Base-by-base conservation (phyloP, 2,329 filamentous ascomycete species). In the Fusarium piperis region DNA sequence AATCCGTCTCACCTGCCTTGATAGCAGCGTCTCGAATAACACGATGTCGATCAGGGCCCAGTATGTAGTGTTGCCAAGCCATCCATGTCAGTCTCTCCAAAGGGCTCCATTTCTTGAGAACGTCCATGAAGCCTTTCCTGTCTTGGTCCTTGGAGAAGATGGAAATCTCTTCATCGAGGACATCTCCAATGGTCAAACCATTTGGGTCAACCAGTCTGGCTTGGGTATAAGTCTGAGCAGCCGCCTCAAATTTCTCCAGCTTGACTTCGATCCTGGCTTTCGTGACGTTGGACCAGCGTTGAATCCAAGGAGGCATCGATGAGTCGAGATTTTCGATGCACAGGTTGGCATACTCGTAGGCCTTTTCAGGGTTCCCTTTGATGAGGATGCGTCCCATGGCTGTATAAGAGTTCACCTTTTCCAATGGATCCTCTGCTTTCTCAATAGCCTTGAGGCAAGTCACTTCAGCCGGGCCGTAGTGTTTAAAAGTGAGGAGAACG, bases 51-150 rank as follows among this genome's bases (percentile, higher is more conserved):
- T 69, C 60, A 1, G 28, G 28, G 3, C 55, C 59, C 8, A 52
- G 10, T 2, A 71, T 68, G 8, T 61, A 64, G 39, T 76, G 77
- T 16, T 74, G 55, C 65, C 72, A 78, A 0, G 74, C 68, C 52
- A 79, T 59, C 73, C 75, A 79, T 0, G 75, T 75, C 16, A 78
- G 51, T 5, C 75, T 69, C 55, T 79, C 75, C 8, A 77, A 58
- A 0, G 74, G 63, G 12, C 41, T 74, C 77, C 75, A 79, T 6
- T 48, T 61, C 59, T 78, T 78, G 3, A 78, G 59, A 1, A 55
- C 64, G 1, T 48, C 59, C 8, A 78, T 69, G 30, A 71, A 72
- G 1, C 46, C 28, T 28, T 36, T 46, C 8, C 64, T 60, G 6
- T 74, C 67, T 2, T 61, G 55, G 8, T 70, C 26, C 2, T 71